Evolutionary conservation across 2,329 filamentous ascomycete genomes (phyloP), one percentile per base, ranked within the genome.

Genomic region (Coniochaeta sp.): DNA sequence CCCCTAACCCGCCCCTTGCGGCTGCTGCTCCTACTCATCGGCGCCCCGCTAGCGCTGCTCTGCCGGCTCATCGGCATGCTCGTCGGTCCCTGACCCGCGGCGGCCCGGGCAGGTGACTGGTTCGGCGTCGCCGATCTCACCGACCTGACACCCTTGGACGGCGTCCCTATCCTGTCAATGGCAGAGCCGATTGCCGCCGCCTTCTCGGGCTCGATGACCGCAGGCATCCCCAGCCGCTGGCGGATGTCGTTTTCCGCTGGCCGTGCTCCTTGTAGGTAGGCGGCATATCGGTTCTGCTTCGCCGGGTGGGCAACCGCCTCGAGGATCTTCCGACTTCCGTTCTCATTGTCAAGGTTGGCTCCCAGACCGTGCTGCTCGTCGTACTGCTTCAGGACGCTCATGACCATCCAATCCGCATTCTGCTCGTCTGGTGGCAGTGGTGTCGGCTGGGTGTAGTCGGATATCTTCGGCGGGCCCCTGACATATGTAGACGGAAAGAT

Each of bases 361-460:
- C 83, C 83, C 2, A 76, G 73, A 62, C 81, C 82, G 66, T 84
- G 77, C 4, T 72, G 72, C 60, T 76, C 73, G 66, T 83, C 80
- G 64, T 85, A 87, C 64, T 81, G 79, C 68, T 80, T 80, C 65
- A 83, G 80, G 62, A 81, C 77, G 38, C 80, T 80, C 75, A 88
- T 84, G 55, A 87, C 79, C 10, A 79, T 76, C 30, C 86, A 71
- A 58, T 86, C 85, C 8, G 79, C 80, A 34, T 74, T 72, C 50
- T 84, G 76, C 60, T 85, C 82, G 40, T 84, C 81, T 6, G 74
- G 68, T 14, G 77, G 75, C 26, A 86, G 72, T 17, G 77, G 73
- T 0, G 77, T 75, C 1, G 83, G 82, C 34, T 81, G 82, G 69
- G 84, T 85, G 62, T 81, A 80, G 61, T 86, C 83, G 14, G 77